Evolutionary conservation across 106 monocot genomes (phyloP), one percentile per base, ranked within the genome.

Genomic region (Hemerocallis citrina): DNA sequence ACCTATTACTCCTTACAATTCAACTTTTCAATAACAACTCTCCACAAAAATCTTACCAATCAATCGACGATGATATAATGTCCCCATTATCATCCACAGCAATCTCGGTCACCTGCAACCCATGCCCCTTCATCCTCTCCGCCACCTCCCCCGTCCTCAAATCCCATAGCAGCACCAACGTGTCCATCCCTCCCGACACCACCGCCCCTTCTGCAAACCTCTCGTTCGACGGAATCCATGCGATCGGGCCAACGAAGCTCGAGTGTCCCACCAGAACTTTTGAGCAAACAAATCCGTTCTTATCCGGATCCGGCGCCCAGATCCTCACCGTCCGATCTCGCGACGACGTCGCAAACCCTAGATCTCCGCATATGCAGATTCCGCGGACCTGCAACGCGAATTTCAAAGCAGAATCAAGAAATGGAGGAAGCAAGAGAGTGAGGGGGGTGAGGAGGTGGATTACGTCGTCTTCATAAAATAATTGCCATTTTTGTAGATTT

Each of bases 121-220:
- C 30, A 52, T 95, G 90, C 25, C 95, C 95, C 56, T 59, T 81
- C 89, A 96, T 90, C 30, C 64, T 90, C 66, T 86, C 81, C 32
- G 49, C 76, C 14, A 71, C 66, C 65, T 79, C 77, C 20, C 86
- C 83, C 12, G 32, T 76, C 4, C 24, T 42, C 71, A 96, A 46
- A 62, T 96, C 90, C 84, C 90, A 96, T 11, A 87, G 67, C 59
- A 96, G 25, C 9, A 96, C 84, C 19, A 81, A 71, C 0, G 86
- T 77, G 57, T 91, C 96, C 86, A 96, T 87, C 35, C 96, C 96
- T 5, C 96, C 90, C 0, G 96, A 96, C 31, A 87, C 90, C 17
- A 96, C 55, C 54, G 74, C 90, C 3, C 96, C 96, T 40, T 87
- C 78, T 6, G 61, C 64, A 10, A 96, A 81, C 12, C 59, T 67